phyloP scores from a whole-genome alignment of 2,329 filamentous ascomycete species.

The Fusarium sp. region DNA sequence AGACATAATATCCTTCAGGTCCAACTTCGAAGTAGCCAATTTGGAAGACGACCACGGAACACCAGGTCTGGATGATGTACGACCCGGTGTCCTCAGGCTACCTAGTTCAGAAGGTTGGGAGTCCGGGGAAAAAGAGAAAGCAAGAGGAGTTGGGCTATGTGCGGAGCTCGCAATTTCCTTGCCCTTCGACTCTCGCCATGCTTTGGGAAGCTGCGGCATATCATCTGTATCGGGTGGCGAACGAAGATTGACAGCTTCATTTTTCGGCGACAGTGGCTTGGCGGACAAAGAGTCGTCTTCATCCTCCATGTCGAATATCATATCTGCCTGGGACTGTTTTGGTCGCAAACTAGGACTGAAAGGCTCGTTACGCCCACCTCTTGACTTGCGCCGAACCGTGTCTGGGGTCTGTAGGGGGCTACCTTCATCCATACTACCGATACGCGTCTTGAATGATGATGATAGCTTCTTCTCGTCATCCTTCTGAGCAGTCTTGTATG shows the following conservation, averaged over 20 bases:
- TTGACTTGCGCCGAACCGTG: conserved; percentile 62
- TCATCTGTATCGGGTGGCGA: conserved; percentile 47
- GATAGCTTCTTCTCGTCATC: conserved; percentile 75
- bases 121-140: conserved; percentile 42
- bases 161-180: conserved; percentile 39
- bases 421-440: conserved; percentile 75
- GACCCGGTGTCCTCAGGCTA: conserved; percentile 3
- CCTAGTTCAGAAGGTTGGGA: conserved; percentile 23
- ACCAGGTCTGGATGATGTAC: conserved; percentile 40
- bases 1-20: conserved; percentile 82
- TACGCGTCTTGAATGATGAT: conserved; percentile 70
- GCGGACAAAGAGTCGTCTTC: conserved; percentile 62
- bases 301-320: conserved; percentile 97
- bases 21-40: conserved; percentile 73
- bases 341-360: conserved; percentile 76
- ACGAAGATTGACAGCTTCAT: conserved; percentile 34
- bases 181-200: conserved; percentile 51
- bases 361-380: conserved; percentile 64
- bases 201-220: conserved; percentile 50
- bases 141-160: conserved; percentile 28
- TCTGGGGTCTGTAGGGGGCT: conserved; percentile 59
- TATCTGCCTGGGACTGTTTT: conserved; percentile 77
- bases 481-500: conserved; percentile 72
- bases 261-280: conserved; percentile 49
- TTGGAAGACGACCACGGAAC: conserved; percentile 65